Evolutionary conservation across 306 rosid species (phyloP), one percentile per base, ranked within the genome.

Genomic region (Dicorynia guianensis): DNA sequence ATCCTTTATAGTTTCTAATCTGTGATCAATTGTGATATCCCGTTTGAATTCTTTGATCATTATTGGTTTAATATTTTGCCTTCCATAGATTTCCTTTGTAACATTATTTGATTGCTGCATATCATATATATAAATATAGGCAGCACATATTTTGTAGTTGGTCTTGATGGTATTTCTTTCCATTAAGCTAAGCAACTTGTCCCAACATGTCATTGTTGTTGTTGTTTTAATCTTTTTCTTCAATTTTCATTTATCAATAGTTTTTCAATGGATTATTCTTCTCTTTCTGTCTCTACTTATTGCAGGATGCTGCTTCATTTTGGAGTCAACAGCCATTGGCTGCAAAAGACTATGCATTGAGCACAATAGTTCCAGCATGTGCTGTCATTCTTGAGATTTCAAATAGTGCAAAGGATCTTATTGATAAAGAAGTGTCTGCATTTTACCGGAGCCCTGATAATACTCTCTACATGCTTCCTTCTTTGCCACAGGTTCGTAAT

Each of bases 311-410:
- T 3, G 88, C 97, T 40, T 82, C 85, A 15, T 96, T 90, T 84
- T 96, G 99, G 99, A 90, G 89, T 82, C 98, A 86, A 86, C 98
- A 92, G 75, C 99, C 98, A 72, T 82, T 84, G 84, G 90, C 92
- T 47, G 97, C 97, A 42, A 88, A 90, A 83, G 97, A 96, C 77
- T 96, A 87, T 90, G 92, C 98, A 74, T 90, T 91, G 71, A 86
- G 85, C 91, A 96, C 98, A 69, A 90, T 96, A 78, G 92, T 96
- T 87, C 99, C 99, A 72, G 98, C 93, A 19, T 96, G 97, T 72
- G 55, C 83, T 54, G 71, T 83, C 36, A 90, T 92, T 39, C 76
- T 84, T 47, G 97, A 89, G 83, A 76, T 86, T 71, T 92, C 98
- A 78, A 92, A 90, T 82, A 60, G 77, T 67, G 93, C 98, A 79